These are phyloP conservation scores for Ophiocordyceps polyrhachis-furcata DNA, from an alignment of 2,329 filamentous ascomycete species.

Conservation along the genomic window DNA sequence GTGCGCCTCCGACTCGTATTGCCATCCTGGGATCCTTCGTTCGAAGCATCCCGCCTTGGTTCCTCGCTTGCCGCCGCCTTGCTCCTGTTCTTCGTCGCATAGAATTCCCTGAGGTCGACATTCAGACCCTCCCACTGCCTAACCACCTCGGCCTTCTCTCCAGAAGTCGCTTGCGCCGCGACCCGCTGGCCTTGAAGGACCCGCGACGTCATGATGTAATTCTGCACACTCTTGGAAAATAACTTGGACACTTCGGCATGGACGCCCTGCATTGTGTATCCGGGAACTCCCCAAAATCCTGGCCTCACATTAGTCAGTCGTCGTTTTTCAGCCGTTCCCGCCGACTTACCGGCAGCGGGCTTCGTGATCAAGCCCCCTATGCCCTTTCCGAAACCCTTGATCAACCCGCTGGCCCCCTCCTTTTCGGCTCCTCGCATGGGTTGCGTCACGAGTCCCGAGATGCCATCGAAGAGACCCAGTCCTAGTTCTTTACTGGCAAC, in stretches of 20 bases:
- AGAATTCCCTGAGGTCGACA: slow-evolving; percentile 40
- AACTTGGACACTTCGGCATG: slow-evolving; percentile 57
- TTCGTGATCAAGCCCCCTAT: slow-evolving; percentile 68
- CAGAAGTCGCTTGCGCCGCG: slow-evolving; percentile 28
- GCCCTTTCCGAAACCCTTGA: slow-evolving; percentile 69
- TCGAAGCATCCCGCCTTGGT: slow-evolving; percentile 3
- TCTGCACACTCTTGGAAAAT: slow-evolving; percentile 52
- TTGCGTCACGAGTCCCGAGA: slow-evolving; percentile 64
- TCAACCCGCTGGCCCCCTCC: slow-evolving; percentile 36
- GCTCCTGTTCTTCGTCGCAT: slow-evolving; percentile 30
- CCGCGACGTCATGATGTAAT: slow-evolving; percentile 62
- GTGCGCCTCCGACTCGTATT: slow-evolving; percentile 29
- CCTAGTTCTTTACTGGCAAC: slow-evolving; percentile 66
- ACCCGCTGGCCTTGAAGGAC: slow-evolving; percentile 60
- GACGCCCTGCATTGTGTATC: slow-evolving; percentile 67
- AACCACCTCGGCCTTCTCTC: slow-evolving; percentile 47
- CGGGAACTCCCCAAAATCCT: slow-evolving; percentile 53
- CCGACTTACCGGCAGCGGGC: slow-evolving; percentile 49
- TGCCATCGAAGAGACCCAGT: slow-evolving; percentile 61
- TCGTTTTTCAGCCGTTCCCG: background rate
- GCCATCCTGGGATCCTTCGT: slow-evolving; percentile 9
- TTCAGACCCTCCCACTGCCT: slow-evolving; percentile 43
- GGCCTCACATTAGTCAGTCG: background rate
- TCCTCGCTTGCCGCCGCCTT: slow-evolving; percentile 17
- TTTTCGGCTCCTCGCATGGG: slow-evolving; percentile 42